phyloP scores from a whole-genome alignment of 2,329 filamentous ascomycete species.

The Alternaria postmessia region DNA sequence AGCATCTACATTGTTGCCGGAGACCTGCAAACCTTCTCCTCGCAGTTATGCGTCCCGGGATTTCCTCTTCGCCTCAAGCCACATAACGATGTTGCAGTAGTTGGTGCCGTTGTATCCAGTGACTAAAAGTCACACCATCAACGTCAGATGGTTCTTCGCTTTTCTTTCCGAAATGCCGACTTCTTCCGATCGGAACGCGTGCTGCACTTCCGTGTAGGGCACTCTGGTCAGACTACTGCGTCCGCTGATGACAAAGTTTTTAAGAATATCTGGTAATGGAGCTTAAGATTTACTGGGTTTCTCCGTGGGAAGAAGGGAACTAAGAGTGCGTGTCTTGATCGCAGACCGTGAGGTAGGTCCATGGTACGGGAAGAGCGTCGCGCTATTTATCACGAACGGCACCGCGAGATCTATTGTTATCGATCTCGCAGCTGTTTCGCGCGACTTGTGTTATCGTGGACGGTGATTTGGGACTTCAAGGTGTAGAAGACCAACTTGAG shows the following conservation, averaged over 20 bases:
- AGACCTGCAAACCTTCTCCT: no score
- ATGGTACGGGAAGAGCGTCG: background rate
- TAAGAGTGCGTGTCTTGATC: background rate
- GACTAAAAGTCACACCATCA: constrained; percentile 7
- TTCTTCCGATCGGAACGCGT: background rate
- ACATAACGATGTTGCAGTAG: background rate
- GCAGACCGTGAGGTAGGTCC: background rate
- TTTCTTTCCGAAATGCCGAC: background rate
- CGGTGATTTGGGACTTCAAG: no score
- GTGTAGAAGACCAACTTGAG: no score
- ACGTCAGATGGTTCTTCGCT: background rate
- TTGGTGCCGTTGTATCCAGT: background rate
- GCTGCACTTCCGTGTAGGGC: background rate
- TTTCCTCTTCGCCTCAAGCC: background rate
- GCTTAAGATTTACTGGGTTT: background rate
- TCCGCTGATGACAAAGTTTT: background rate
- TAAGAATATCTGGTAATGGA: background rate
- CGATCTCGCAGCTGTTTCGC: background rate
- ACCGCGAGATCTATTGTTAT: background rate
- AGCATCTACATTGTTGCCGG: no score
- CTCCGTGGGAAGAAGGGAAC: background rate
- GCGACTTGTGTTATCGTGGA: no score
- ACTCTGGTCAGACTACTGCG: background rate
- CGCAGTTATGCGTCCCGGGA: no score
- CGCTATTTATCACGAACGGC: background rate